Evolutionary conservation across 352 stramenopile genomes (phyloP), one percentile per base, ranked within the genome.

Genomic region (Phytopythium montanum): DNA sequence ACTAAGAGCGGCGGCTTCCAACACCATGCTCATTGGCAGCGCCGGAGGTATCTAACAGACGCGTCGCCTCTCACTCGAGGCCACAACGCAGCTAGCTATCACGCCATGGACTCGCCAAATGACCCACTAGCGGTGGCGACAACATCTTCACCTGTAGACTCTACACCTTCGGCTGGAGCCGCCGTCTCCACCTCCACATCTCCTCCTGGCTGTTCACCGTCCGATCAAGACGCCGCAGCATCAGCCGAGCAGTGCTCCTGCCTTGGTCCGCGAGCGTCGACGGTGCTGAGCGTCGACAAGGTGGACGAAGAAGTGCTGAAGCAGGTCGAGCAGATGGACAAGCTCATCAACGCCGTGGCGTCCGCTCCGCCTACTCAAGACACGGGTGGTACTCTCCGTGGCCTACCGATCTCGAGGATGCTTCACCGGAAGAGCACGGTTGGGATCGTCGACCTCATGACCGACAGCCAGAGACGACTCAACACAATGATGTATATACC

Each of bases 281-380:
- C 18, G 14, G 48, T 66, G 10, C 25, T 45, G 28, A 48, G 59
- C 16, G 56, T 56, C 10, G 54, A 64, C 55, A 29, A 55, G 57
- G 51, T 25, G 5, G 68, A 60, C 5, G 67, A 72, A 25, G 72
- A 60, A 46, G 56, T 76, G 21, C 48, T 81, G 7, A 69, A 73
- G 34, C 62, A 69, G n/a, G 68, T 82, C 6, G 65, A 79, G 54
- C 68, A 73, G 36, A 52, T 82, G 53, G 73, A 82, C 38, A 69
- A 71, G 1, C 45, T 75, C 5, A 76, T 76, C 31, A 82, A 82
- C 41, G 73, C 70, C 16, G 61, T 60, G 28, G 62, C 66, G 23
- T 73, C 66, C 8, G 31, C 33, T 18, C 16, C 10, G 6, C 16
- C 23, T 3, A 18, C 13, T 7, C 13, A 41, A 4, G 21, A 48